Base-by-base conservation (phyloP, 805 yeast genomes). In the Kodamaea hsintzibuensis region DNA sequence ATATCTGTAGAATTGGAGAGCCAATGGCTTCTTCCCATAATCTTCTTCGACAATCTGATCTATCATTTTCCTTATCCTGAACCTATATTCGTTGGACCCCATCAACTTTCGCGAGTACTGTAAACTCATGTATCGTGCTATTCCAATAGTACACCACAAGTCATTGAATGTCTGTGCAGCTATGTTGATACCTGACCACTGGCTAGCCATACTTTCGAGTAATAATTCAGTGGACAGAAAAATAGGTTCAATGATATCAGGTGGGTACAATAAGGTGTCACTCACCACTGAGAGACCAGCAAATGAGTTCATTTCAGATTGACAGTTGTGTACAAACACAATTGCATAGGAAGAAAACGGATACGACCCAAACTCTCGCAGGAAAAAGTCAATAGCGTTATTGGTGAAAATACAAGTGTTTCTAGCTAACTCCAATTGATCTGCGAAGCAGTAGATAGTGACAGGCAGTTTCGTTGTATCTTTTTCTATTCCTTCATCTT, bases 121-220 rank as follows among this genome's bases (percentile, higher is more conserved):
- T 25, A 82, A 74, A 0, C 93, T 81, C 96, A 95, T 93, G 66
- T 79, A 93, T 37, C 84, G 81, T 0, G 96, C 81, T 55, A 95
- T 84, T 2, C 98, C 99, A 27, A 88, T 71, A 1, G 92, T 87
- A 58, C 93, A 82, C 99, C 99, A 95, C 6, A 89, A 60, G 67
- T 95, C 97, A 60, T 88, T 83, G 65, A 85, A 81, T 0, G 85
- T 80, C 51, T 80, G 80, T 0, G 98, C 97, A 2, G 91, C 86
- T 16, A 95, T 90, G 66, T 89, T 90, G 37, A 95, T 86, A 14
- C 98, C 97, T 0, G 96, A 82, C 96, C 98, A 95, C 67, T 95
- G 99, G 3, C 83, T 81, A 0, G 98, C 88, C 17, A 95, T 69
- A 0, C 89, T 85, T 53, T 83, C 81, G 0, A 93, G 78, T 2